These are phyloP conservation scores for Candida ovalis DNA, from an alignment of 805 yeast species.

Conservation along the genomic window DNA sequence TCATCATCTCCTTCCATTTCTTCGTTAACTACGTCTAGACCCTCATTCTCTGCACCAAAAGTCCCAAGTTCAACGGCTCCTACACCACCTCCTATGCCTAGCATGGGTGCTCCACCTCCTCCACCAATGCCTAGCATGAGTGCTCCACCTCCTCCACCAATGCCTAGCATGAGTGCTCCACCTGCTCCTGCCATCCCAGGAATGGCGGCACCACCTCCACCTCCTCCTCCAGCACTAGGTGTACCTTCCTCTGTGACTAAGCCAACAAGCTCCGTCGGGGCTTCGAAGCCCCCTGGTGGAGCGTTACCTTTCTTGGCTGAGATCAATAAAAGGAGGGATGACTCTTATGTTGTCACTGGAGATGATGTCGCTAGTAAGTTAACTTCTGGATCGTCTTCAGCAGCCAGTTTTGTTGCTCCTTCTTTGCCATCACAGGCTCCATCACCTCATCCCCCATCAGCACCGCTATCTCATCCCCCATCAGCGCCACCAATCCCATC, in stretches of 20 bases:
- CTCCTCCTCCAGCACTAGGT: constrained; percentile 10
- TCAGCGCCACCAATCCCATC: constrained; percentile 28
- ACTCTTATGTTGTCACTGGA: constrained; percentile 44
- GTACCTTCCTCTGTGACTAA: constrained; percentile 18
- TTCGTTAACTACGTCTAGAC: constrained; percentile 9
- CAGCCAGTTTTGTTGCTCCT: constrained; percentile 1
- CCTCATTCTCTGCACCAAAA: constrained; percentile 8
- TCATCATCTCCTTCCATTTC: constrained; percentile 16
- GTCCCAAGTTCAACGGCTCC: constrained; percentile 14
- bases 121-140: constrained; percentile 17
- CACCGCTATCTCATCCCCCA: constrained; percentile 21
- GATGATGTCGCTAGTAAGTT: constrained; percentile 16
- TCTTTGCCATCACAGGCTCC: constrained; percentile 25
- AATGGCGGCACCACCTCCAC: constrained; percentile 23
- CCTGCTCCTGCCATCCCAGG: constrained; percentile 15
- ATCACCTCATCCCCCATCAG: constrained; percentile 20
- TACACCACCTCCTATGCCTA: constrained; percentile 20
- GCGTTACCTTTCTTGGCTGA: constrained; percentile 56
- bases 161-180: constrained; percentile 5
- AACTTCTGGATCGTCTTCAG: constrained; percentile 16
- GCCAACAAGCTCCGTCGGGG: constrained; percentile 22
- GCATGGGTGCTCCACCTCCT: constrained; percentile 14
- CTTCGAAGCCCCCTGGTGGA: constrained; percentile 29
- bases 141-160: constrained; percentile 10
- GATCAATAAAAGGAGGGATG: constrained; percentile 52